Conservation (phyloP, 106 monocot species). For the Allium sativum region DNA sequence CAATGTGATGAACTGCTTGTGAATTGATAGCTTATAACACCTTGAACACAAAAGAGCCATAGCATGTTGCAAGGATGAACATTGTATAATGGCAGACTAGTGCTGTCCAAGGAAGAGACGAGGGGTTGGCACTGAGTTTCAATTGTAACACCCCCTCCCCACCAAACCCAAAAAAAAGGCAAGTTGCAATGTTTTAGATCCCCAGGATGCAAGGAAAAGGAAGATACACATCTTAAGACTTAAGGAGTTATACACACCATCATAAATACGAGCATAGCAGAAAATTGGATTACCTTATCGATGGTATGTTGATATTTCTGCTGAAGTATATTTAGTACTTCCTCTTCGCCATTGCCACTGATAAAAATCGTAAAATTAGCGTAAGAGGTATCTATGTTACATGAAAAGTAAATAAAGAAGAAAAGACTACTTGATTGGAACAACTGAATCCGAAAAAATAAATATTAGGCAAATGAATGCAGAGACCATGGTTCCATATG, state of each 20-base stretch:
- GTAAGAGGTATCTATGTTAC: too few species aligned
- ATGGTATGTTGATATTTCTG: conserved; percentile 68
- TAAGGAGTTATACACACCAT: too few species aligned
- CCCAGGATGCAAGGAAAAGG: background rate
- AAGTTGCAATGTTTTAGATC: background rate
- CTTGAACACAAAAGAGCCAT: too few species aligned
- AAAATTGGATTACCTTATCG: conserved; percentile 54
- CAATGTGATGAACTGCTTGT: too few species aligned
- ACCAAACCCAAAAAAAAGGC: background rate
- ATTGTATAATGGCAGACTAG: too few species aligned
- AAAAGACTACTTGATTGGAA: background rate
- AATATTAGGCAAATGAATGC: background rate
- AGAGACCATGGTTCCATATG: background rate
- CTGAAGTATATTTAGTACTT: conserved; percentile 62
- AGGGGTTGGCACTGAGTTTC: too few species aligned
- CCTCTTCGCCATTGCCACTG: conserved; percentile 74
- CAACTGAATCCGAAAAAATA: background rate
- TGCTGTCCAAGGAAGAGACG: too few species aligned
- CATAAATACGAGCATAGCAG: background rate
- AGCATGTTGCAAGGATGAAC: too few species aligned
- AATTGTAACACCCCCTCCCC: too few species aligned
- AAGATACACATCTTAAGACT: background rate
- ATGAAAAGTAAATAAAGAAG: too few species aligned
- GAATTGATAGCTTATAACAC: too few species aligned
- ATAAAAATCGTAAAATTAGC: background rate